Percentiles rank a stretch among this genome's conserved stretches.
Evolutionary conservation across 352 stramenopile genomes (phyloP).

Genomic region (Globisporangium polare): DNA sequence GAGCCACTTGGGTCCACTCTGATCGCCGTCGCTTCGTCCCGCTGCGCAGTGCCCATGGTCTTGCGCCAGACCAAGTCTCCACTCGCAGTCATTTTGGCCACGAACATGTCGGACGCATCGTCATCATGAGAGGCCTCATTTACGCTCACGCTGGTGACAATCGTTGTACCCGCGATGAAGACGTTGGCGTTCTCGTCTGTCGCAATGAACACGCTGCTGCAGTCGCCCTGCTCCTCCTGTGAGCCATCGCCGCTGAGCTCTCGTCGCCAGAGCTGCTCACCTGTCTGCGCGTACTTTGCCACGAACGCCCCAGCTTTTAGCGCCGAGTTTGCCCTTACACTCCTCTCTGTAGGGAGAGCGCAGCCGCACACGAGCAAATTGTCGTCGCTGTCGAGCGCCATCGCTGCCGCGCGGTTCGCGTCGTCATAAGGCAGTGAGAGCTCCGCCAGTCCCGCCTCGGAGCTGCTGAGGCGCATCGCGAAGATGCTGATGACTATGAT

Average conservation of each 20-base stretch:
- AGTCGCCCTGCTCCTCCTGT: background rate
- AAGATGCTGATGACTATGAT: background rate
- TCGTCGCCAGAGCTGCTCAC: conserved; percentile 11
- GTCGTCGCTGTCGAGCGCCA: background rate
- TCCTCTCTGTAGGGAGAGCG: background rate
- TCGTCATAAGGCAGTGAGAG: background rate
- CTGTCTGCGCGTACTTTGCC: conserved; percentile 12
- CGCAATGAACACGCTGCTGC: background rate
- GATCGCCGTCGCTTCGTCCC: conserved; percentile 5
- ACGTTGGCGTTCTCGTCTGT: conserved; percentile 6
- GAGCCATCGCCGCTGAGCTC: background rate
- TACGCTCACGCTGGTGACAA: background rate
- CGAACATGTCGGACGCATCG: conserved; percentile 4
- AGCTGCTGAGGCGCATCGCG: background rate
- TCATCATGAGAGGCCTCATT: background rate
- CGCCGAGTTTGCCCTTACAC: background rate
- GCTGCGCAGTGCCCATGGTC: background rate
- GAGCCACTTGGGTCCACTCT: background rate
- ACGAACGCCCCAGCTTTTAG: conserved; percentile 1
- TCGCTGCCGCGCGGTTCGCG: background rate
- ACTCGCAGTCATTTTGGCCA: conserved; percentile 1
- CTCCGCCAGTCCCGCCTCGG: conserved; percentile 1
- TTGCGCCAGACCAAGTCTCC: conserved; percentile 1
- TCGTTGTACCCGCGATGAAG: conserved; percentile 2
- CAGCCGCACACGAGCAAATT: conserved; percentile 7